phyloP scores from a whole-genome alignment of 2,329 filamentous ascomycete genomes.

The Colletotrichum tamarilloi region DNA sequence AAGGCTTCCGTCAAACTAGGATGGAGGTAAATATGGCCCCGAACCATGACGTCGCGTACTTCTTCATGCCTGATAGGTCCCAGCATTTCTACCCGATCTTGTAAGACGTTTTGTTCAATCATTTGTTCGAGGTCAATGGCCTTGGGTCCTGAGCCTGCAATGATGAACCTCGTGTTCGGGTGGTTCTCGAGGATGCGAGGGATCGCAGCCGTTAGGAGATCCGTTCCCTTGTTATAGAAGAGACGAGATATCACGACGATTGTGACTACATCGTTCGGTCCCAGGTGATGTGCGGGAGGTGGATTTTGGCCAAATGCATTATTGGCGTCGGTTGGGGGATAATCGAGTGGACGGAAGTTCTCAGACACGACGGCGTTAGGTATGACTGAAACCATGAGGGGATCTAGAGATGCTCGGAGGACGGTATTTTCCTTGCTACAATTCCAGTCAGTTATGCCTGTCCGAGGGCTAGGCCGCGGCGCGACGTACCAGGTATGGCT shows the following conservation, averaged over 20 bases:
- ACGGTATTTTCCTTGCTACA: conserved; percentile 96
- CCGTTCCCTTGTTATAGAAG: conserved; percentile 99
- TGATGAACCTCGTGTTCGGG: conserved; percentile 95
- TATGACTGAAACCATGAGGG: conserved; percentile 96
- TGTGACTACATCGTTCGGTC: conserved; percentile 88
- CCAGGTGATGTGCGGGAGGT: conserved; percentile 74
- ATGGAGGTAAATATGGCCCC: conserved; percentile 95
- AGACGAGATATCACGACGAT: conserved; percentile 97
- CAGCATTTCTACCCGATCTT: conserved; percentile 92
- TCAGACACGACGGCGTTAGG: conserved; percentile 97
- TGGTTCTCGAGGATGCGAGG: conserved; percentile 90
- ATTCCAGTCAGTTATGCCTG: conserved; percentile 34
- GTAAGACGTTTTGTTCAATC: conserved; percentile 93
- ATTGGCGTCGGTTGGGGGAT: conserved; percentile 46
- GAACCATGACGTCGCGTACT: conserved; percentile 96
- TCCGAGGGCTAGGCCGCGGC: neutral
- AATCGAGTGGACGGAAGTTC: conserved; percentile 81
- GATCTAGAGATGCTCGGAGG: conserved; percentile 91
- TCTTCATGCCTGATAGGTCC: conserved; percentile 95
- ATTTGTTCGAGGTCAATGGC: conserved; percentile 98
- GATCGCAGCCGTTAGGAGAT: conserved; percentile 95
- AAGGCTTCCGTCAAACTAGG: conserved; percentile 97
- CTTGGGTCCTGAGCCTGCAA: conserved; percentile 94
- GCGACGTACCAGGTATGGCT: conserved; percentile 87
- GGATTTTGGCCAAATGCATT: conserved; percentile 54